Evolutionary conservation across 768 basidiomycete genomes (phyloP).

Genomic region (Porpolomopsis calyptriformis): DNA sequence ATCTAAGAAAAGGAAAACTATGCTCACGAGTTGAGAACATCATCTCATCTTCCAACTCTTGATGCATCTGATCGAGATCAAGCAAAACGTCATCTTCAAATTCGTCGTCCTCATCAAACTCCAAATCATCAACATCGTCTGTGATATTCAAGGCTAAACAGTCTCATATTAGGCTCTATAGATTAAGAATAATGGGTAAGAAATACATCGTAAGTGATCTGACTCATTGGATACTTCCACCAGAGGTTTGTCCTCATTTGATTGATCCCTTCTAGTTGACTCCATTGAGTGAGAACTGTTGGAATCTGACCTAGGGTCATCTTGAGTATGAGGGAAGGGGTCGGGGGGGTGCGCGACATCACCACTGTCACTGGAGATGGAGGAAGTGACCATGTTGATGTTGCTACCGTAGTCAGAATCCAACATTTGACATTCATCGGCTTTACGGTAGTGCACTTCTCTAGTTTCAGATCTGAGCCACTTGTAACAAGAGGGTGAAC

Average conservation of each 20-base stretch:
- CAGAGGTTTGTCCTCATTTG: too few relatives aligned
- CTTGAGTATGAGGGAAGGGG: not conserved
- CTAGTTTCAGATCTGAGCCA: not conserved
- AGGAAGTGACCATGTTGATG: not conserved
- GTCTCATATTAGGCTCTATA: too few relatives aligned
- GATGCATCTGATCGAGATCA: constrained; percentile 4
- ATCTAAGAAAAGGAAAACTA: not conserved
- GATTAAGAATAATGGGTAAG: too few relatives aligned
- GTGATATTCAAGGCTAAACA: too few relatives aligned
- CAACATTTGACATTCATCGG: not conserved
- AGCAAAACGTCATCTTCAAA: not conserved
- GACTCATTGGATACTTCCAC: not conserved
- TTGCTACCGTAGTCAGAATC: constrained; percentile 1
- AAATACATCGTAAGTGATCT: not conserved
- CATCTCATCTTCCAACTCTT: constrained; percentile 3
- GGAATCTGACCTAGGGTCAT: not conserved
- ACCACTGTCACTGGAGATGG: not conserved
- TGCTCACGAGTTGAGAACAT: not conserved
- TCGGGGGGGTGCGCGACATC: not conserved
- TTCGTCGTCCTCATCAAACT: constrained; percentile 1
- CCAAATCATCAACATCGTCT: not conserved
- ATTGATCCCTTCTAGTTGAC: not conserved
- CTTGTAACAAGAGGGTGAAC: not conserved
- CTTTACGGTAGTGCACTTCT: not conserved
- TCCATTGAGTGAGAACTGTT: not conserved